These are phyloP conservation scores for Ettlia oleoabundans DNA, from an alignment of 139 green algal genomes.

Conservation along the genomic window DNA sequence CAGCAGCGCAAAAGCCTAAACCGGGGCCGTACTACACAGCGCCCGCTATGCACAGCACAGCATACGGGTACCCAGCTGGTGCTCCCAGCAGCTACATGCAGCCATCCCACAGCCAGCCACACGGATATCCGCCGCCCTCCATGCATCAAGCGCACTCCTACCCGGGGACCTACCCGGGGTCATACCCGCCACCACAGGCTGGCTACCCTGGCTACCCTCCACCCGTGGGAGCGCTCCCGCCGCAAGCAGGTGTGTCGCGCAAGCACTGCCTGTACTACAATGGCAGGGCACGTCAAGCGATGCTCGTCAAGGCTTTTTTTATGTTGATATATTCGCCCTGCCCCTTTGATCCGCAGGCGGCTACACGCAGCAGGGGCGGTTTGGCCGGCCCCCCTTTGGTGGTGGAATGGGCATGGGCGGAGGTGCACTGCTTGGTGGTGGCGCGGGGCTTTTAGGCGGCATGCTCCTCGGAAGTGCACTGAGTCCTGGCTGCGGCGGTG, in stretches of 20 bases:
- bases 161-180: neutral
- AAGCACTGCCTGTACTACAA: neutral
- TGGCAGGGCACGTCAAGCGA: neutral
- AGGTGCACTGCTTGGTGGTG: neutral
- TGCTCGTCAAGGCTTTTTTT: too few relatives aligned
- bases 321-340: neutral
- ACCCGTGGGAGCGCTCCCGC: neutral
- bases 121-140: too few relatives aligned
- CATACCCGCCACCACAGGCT: neutral
- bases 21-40: neutral
- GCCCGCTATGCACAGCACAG: neutral
- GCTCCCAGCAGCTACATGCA: neutral
- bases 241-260: neutral
- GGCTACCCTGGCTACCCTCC: neutral
- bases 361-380: neutral
- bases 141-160: neutral
- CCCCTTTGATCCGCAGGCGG: neutral
- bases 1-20: neutral
- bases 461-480: neutral
- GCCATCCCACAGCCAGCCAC: neutral
- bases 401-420: neutral
- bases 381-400: neutral
- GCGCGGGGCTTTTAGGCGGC: neutral
- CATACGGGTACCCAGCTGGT: neutral
- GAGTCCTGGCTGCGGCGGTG: neutral